Percentiles rank a stretch among this genome's conserved stretches.
These are phyloP conservation scores for Falciphora oryzae DNA, from an alignment of 2,329 filamentous ascomycete genomes.

Conservation along the genomic window DNA sequence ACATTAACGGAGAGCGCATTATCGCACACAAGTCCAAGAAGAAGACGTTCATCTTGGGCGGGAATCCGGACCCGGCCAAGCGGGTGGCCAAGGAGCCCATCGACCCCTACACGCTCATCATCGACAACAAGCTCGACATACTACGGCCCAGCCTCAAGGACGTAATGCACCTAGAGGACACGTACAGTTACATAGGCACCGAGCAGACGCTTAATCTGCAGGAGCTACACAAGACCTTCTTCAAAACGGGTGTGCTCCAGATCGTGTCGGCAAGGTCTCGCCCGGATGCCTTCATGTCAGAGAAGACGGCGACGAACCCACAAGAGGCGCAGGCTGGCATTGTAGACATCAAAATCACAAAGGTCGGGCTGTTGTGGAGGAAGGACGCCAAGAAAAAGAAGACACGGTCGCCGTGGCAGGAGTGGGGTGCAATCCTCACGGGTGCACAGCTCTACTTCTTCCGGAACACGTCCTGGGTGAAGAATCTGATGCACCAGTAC, in stretches of 20 bases:
- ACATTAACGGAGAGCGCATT: slow-evolving; percentile 69
- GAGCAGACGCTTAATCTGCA: slow-evolving; percentile 70
- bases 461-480: slow-evolving; percentile 87
- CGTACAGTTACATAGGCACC: slow-evolving; percentile 81
- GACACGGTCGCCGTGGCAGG: slow-evolving; percentile 92
- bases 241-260: slow-evolving; percentile 85
- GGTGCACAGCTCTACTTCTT: slow-evolving; percentile 98
- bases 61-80: slow-evolving; percentile 57
- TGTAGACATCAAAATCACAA: slow-evolving; percentile 95
- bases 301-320: slow-evolving; percentile 77
- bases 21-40: slow-evolving; percentile 67
- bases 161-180: slow-evolving; percentile 87
- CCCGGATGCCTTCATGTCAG: slow-evolving; percentile 91
- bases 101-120: slow-evolving; percentile 89
- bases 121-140: slow-evolving; percentile 80
- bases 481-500: slow-evolving; percentile 82
- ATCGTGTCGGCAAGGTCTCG: slow-evolving; percentile 91
- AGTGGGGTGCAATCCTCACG: slow-evolving; percentile 95
- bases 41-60: slow-evolving; percentile 61
- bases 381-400: slow-evolving; percentile 94
- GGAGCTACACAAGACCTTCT: slow-evolving; percentile 81
- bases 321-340: slow-evolving; percentile 84
- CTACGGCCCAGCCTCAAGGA: slow-evolving; percentile 83
- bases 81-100: slow-evolving; percentile 74
- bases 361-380: slow-evolving; percentile 90